Conservation (phyloP, 2,329 filamentous ascomycete species). For the Trichoderma aggressivum region DNA sequence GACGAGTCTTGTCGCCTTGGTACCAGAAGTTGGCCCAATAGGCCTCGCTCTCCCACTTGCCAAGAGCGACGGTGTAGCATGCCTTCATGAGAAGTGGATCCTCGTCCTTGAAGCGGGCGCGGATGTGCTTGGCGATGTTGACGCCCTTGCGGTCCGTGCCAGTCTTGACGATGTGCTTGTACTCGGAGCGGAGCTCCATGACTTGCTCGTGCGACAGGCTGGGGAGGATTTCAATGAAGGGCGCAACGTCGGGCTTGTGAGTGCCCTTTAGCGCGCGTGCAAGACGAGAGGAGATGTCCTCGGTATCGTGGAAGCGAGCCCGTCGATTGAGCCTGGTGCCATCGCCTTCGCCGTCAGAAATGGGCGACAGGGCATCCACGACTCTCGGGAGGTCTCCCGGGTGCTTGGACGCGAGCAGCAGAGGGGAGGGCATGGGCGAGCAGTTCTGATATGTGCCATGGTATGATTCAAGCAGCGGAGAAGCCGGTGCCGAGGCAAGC, state of each 20-base stretch:
- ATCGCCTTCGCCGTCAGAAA: conserved; percentile 45
- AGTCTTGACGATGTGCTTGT: conserved; percentile 85
- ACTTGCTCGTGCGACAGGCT: conserved; percentile 83
- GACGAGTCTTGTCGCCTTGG: conserved; percentile 76
- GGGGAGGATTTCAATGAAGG: conserved; percentile 80
- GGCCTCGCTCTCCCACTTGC: conserved; percentile 86
- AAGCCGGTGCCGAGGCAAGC: conserved; percentile 63
- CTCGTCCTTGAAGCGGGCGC: conserved; percentile 68
- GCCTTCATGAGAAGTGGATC: conserved; percentile 80
- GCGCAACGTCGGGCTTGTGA: conserved; percentile 62
- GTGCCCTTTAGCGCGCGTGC: conserved; percentile 70
- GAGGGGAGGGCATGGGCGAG: conserved; percentile 87
- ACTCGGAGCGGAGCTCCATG: conserved; percentile 78
- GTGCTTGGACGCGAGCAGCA: conserved; percentile 51
- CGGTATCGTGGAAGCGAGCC: conserved; percentile 79
- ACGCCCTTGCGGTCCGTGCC: conserved; percentile 70
- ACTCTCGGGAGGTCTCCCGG: conserved; percentile 48
- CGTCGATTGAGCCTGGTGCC: conserved; percentile 51
- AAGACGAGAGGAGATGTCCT: conserved; percentile 72
- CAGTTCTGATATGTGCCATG: conserved; percentile 91
- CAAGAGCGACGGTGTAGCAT: conserved; percentile 84
- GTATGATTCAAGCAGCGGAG: conserved; percentile 87
- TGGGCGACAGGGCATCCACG: conserved; percentile 51
- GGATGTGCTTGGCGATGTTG: conserved; percentile 83
- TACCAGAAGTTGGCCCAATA: conserved; percentile 99